A percentile compares a stretch with the other conserved stretches of the same genome.
These are phyloP conservation scores for Talaromyces rugulosus DNA, from an alignment of 2,329 filamentous ascomycete species.

Conservation along the genomic window DNA sequence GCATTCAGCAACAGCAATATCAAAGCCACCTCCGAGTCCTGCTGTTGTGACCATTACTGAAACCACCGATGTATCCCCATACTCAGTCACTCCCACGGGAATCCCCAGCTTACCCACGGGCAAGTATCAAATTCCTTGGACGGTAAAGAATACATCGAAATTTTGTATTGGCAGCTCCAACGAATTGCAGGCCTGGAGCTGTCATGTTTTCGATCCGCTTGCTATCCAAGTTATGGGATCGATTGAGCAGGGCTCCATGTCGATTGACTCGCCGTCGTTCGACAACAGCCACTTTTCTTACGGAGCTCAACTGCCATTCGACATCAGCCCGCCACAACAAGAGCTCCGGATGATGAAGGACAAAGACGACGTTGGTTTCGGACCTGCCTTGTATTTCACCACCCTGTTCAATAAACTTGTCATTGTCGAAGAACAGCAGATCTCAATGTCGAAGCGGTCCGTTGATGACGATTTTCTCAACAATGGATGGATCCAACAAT, in stretches of 20 bases:
- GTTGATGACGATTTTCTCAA: slow-evolving; percentile 12
- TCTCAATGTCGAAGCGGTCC: slow-evolving; percentile 24
- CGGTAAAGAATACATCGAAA: slow-evolving; percentile 44
- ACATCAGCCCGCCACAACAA: slow-evolving; percentile 38
- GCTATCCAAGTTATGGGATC: slow-evolving; percentile 28
- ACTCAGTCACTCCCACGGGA: slow-evolving; percentile 42
- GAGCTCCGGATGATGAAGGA: slow-evolving; percentile 55
- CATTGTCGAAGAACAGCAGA: slow-evolving; percentile 41
- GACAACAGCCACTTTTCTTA: slow-evolving; percentile 47
- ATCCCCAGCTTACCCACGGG: slow-evolving; percentile 49
- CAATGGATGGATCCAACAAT: slow-evolving; percentile 25
- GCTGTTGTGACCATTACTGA: slow-evolving; percentile 46
- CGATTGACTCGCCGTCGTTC: slow-evolving; percentile 36
- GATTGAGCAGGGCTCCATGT: slow-evolving; percentile 26
- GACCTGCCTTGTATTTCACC: slow-evolving; percentile 62
- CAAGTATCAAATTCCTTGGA: slow-evolving; percentile 45
- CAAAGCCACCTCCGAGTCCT: slow-evolving; percentile 10
- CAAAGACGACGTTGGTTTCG: slow-evolving; percentile 51
- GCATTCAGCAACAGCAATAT: slow-evolving; percentile 1
- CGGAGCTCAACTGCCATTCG: slow-evolving; percentile 56
- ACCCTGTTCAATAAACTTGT: slow-evolving; percentile 62
- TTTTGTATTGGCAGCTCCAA: slow-evolving; percentile 42
- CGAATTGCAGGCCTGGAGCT: slow-evolving; percentile 51
- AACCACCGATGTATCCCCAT: slow-evolving; percentile 48
- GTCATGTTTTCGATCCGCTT: slow-evolving; percentile 32